Evolutionary conservation across 139 green algal genomes (phyloP), one percentile per base, ranked within the genome.

Genomic region (Edaphochlamys debaryana): DNA sequence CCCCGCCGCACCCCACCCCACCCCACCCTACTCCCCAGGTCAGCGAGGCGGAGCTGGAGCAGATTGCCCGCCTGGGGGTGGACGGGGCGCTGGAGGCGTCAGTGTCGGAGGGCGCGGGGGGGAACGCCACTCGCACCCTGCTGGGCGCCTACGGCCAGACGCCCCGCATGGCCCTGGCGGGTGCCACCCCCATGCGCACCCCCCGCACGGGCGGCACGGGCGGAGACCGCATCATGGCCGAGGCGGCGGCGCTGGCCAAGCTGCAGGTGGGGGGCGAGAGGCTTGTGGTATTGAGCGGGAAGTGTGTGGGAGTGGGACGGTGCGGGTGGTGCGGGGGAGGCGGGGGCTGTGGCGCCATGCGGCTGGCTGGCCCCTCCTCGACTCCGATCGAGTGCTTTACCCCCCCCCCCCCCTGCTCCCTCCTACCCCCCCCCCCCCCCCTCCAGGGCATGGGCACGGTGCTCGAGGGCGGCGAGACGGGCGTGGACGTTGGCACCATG

Each of bases 11-110:
- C n/a, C n/a, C n/a, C n/a, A n/a, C n/a, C n/a, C n/a, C n/a, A n/a
- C n/a, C n/a, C n/a, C n/a, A 54, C 9, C 13, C 11, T 22, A 54
- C 45, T 54, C 45, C 45, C 17, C 86, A 92, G 87, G 86, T 98
- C 34, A 93, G 80, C 11, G 96, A 99, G 68, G 90, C 90, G 38
- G 97, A 99, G 91, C 93, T 99, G 67, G 93, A 97, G 87, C 84
- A 93, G 34, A 95, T 99, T 85, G 96, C 96, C 0, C 93, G 92
- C 27, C 94, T 97, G 79, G 94, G 88, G 48, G 91, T 82, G 19
- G 85, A 87, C 38, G 79, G 80, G 45, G 32, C 80, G 17, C 74
- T 85, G 37, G 90, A 93, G 89, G 36, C 41, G 71, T 36, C 54
- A 25, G 41, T 92, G 58, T 56, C 79, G 34, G 92, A 89, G 40